Base-by-base conservation (phyloP, 2,329 filamentous ascomycete species). In the Dactylellina haptotyla region DNA sequence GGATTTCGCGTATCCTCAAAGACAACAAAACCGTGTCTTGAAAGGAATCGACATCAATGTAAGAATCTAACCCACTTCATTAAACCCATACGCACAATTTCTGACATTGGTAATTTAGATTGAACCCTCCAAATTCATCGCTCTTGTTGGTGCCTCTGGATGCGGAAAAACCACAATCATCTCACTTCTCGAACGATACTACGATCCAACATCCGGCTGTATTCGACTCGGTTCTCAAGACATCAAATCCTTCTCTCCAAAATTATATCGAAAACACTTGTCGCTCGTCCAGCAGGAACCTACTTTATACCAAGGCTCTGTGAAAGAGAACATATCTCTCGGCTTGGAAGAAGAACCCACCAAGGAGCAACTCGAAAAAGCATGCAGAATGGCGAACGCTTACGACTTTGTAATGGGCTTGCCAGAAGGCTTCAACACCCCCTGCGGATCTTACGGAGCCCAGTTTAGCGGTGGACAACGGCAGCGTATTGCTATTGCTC, bases 381-480 rank as follows among this genome's bases (percentile, higher is more conserved):
- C 82, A 18, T 88, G 86, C 75, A 83, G 83, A 67, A 85, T 87
- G 76, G 89, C 89, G 3, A 89, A 87, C 23, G 88, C 91, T 63
- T 85, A 90, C 78, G 89, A 90, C 41, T 92, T 92, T 79, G 87
- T 92, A 77, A 81, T 84, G 28, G 88, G 85, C 2, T 83, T 92
- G 0, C 88, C 89, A 0, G 84, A 88, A 8, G 89, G 89, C 1
- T 91, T 90, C 79, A 83, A 87, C 75, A 92, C 90, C 0, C 81
- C 86, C 59, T 84, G 91, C 28, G 90, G 90, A 32, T 87, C 87
- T 63, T 85, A 86, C 51, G 90, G 90, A 14, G 86, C 89, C 0
- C 86, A 85, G 0, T 82, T 91, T 3, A 89, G 87, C 0, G 89
- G 89, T n/a, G 89, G 89, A 0, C 89, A 91, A 81, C 88, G 89